A percentile compares a stretch with the other conserved stretches of the same genome.
Evolutionary conservation across 805 yeast species (phyloP).

Genomic region (Starmera dryadoides): DNA sequence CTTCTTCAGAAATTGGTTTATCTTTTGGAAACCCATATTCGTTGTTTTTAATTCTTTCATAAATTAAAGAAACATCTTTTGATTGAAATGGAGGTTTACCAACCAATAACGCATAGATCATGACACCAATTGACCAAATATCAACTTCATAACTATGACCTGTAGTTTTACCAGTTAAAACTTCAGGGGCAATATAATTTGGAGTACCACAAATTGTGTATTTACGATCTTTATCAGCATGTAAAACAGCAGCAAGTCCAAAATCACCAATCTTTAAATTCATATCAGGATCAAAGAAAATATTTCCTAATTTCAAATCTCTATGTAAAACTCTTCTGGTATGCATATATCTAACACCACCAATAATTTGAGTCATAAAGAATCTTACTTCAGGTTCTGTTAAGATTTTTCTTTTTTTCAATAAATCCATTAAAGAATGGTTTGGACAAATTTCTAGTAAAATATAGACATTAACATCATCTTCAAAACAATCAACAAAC

Average conservation of each 20-base stretch:
- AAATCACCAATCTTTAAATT: conserved; percentile 95
- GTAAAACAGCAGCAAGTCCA: conserved; percentile 95
- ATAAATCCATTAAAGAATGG: conserved; percentile 88
- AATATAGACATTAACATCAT: conserved; percentile 88
- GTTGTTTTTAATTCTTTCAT: conserved; percentile 80
- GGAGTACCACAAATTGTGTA: conserved; percentile 98
- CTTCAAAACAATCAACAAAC: conserved; percentile 95
- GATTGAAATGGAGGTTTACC: conserved; percentile 99
- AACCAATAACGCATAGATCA: conserved; percentile 84
- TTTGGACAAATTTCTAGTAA: conserved; percentile 91
- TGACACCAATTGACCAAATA: conserved; percentile 96
- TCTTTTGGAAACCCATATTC: conserved; percentile 76
- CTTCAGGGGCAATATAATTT: conserved; percentile 97
- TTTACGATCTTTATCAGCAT: conserved; percentile 63
- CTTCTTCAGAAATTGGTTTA: conserved; percentile 59
- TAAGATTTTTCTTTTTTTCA: conserved; percentile 75
- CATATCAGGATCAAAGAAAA: conserved; percentile 90
- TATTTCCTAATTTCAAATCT: conserved; percentile 92
- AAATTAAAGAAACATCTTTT: conserved; percentile 85
- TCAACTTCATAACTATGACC: conserved; percentile 96
- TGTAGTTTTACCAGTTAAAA: conserved; percentile 73
- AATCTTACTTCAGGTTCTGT: conserved; percentile 89
- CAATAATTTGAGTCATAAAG: conserved; percentile 87
- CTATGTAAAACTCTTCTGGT: conserved; percentile 89
- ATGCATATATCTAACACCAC: conserved; percentile 91